A percentile compares a stretch with the other conserved stretches of the same genome.
Conservation (phyloP, 2,329 filamentous ascomycete species). For the Cladosporium cucumerinum region DNA sequence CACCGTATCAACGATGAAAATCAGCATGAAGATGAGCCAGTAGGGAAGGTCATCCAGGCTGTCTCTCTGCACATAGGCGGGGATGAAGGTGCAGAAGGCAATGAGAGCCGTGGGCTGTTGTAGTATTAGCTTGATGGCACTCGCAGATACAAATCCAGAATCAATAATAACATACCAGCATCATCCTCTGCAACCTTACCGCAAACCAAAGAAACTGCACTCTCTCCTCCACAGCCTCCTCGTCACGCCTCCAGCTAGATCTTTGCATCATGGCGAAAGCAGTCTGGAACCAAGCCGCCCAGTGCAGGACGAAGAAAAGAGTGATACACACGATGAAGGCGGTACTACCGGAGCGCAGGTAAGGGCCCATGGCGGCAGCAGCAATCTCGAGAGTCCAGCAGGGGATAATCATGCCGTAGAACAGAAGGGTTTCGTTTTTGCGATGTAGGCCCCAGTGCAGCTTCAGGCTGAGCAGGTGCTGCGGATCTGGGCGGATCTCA, state of each 20-base stretch:
- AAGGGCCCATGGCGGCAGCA: constrained; percentile 26
- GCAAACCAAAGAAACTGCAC: constrained; percentile 33
- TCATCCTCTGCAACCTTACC: constrained; percentile 31
- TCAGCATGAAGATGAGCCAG: constrained; percentile 35
- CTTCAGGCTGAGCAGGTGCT: constrained; percentile 19
- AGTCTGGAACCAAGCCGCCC: constrained; percentile 35
- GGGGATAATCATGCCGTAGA: constrained; percentile 31
- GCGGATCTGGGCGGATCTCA: constrained; percentile 15
- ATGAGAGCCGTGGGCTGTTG: constrained; percentile 31
- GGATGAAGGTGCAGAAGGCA: constrained; percentile 32
- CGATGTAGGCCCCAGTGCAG: constrained; percentile 31
- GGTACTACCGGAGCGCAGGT: constrained; percentile 20
- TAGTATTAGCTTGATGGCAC: constrained; percentile 10
- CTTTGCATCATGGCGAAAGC: constrained; percentile 33
- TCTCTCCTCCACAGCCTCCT: constrained; percentile 31
- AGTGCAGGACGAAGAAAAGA: constrained; percentile 29
- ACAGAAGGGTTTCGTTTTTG: constrained; percentile 27
- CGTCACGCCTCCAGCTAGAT: constrained; percentile 35
- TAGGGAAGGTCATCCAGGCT: constrained; percentile 29
- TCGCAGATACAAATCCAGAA: neutral
- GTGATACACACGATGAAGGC: constrained; percentile 28
- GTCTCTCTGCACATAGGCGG: constrained; percentile 31
- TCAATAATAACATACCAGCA: constrained; percentile 26
- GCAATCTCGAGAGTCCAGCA: constrained; percentile 30
- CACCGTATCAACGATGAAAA: constrained; percentile 36